Evolutionary conservation across 2,329 filamentous ascomycete species (phyloP).

Genomic region (Colletotrichum kahawae): DNA sequence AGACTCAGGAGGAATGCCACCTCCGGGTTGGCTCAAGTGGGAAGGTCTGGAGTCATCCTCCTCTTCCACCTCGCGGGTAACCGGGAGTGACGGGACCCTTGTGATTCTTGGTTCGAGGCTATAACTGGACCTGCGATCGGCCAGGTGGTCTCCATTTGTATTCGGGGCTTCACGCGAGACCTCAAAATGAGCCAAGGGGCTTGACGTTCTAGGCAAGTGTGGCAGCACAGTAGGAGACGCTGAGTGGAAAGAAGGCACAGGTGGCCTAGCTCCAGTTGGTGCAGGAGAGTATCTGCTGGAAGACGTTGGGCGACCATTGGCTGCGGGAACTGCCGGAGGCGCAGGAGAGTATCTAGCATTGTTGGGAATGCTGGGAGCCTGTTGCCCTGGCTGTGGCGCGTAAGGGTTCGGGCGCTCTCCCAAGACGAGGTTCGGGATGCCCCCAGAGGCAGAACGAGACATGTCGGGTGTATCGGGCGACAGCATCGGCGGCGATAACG

Average conservation of each 20-base stretch:
- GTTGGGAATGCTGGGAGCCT: slow-evolving; percentile 36
- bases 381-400: slow-evolving; percentile 45
- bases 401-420: slow-evolving; percentile 61
- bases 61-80: slow-evolving; percentile 68
- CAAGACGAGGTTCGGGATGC: slow-evolving; percentile 51
- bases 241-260: slow-evolving; percentile 45
- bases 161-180: slow-evolving; percentile 35
- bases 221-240: slow-evolving; percentile 50
- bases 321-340: slow-evolving; percentile 43
- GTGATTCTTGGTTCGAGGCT: slow-evolving; percentile 61
- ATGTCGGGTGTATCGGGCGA: slow-evolving; percentile 5
- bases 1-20: slow-evolving; percentile 33
- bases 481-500: slow-evolving; percentile 8
- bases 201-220: slow-evolving; percentile 69
- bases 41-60: slow-evolving; percentile 43
- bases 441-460: slow-evolving; percentile 20
- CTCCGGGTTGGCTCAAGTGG: not conserved
- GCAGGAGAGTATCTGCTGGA: slow-evolving; percentile 60
- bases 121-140: slow-evolving; percentile 56
- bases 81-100: slow-evolving; percentile 62
- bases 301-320: slow-evolving; percentile 45
- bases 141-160: slow-evolving; percentile 44
- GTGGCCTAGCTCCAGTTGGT: slow-evolving; percentile 43
- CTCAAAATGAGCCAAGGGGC: slow-evolving; percentile 69
- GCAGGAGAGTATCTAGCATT: slow-evolving; percentile 68